Evolutionary conservation across 352 stramenopile species (phyloP), one percentile per base, ranked within the genome.

Genomic region (Pythium pyrilobum): DNA sequence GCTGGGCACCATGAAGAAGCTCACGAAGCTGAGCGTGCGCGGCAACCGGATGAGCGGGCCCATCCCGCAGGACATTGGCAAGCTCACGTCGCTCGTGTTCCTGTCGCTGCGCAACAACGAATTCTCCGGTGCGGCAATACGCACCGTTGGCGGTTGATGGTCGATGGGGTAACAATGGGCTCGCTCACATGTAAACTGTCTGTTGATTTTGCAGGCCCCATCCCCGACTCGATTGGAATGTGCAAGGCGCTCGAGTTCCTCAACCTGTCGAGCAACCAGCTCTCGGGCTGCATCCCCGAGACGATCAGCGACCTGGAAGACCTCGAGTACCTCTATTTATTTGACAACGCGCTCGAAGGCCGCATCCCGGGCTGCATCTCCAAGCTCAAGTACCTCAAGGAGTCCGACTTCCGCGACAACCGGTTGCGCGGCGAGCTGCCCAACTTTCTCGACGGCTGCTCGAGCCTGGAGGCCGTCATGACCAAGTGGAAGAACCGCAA

Each of bases 31-130:
- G 25, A 92, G 69, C 50, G 47, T 90, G 37, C 80, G 84, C 2
- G 82, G 81, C 40, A 95, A 95, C 43, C 85, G 82, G 63, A 71
- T 95, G 54, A 72, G 58, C 16, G 84, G 84, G 4, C 53, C 45
- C 25, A 83, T 95, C 42, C 81, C 84, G 5, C 12, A 36, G 2
- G 67, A 77, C 36, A 85, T 95, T 61, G 84, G 84, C 10, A 66
- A 61, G 25, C 58, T 95, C 52, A 76, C 74, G 29, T 66, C 72
- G 48, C 71, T 95, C 23, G 71, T 89, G 16, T 92, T 95, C 46
- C 66, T 95, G 5, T 95, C 84, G n/a, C 53, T 95, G 37, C 76
- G 84, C 43, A 90, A 92, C 51, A 95, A 95, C 36, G 76, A 87
- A 38, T 73, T 95, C 40, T 64, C 57, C 9, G 71, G 70, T 64